These are phyloP conservation scores for Blastocrithidia nonstop DNA, from an alignment of 208 protist species.

Conservation along the genomic window DNA sequence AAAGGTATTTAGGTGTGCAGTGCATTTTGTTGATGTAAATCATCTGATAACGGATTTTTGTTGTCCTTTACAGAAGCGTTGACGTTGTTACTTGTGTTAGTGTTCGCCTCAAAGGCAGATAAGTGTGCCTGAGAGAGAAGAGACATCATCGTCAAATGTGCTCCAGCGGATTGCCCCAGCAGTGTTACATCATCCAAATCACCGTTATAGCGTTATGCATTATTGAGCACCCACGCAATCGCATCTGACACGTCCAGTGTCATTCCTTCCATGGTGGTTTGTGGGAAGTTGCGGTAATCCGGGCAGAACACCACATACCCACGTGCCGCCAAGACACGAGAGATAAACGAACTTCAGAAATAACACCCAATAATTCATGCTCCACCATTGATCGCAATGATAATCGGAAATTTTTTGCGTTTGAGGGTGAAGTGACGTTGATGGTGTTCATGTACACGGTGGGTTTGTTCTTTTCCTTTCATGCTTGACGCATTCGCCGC, in stretches of 20 bases:
- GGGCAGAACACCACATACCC: conserved; percentile 83
- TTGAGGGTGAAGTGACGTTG: conserved; percentile 2
- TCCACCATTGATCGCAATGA: conserved; percentile 59
- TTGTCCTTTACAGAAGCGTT: conserved; percentile 4
- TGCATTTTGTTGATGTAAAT: no score
- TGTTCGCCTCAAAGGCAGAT: conserved; percentile 21
- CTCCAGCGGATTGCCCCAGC: conserved; percentile 65
- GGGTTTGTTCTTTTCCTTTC: background rate
- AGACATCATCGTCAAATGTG: conserved; percentile 79
- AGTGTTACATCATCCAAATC: conserved; percentile 66
- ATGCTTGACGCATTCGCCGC: background rate
- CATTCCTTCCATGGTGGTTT: conserved; percentile 84
- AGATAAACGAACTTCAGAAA: conserved; percentile 54
- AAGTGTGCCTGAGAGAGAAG: conserved; percentile 71
- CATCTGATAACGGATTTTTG: no score
- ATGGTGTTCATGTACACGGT: background rate
- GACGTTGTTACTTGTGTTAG: conserved; percentile 22
- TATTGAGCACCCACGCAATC: conserved; percentile 70
- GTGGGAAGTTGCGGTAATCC: conserved; percentile 87
- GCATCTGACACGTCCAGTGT: conserved; percentile 76
- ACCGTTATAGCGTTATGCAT: conserved; percentile 76
- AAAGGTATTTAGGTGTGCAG: no score
- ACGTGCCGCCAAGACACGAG: conserved; percentile 38
- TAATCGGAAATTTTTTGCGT: conserved; percentile 51
- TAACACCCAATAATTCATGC: conserved; percentile 71